Conservation (phyloP, 345 rosid species). For the Citrus reticulata region DNA sequence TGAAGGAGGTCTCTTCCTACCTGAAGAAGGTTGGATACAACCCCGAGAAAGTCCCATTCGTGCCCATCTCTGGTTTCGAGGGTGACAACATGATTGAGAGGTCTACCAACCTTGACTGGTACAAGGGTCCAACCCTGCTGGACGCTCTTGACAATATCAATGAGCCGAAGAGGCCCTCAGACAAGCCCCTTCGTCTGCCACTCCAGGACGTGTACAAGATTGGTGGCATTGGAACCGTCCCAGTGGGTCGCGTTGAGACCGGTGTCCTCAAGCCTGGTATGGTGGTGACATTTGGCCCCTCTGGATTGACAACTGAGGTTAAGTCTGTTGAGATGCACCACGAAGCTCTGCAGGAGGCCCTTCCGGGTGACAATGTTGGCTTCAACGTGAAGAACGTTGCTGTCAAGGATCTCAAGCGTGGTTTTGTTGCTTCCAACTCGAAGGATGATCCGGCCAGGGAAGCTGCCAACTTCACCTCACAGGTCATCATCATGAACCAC, state of each 20-base stretch:
- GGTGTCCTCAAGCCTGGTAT: conserved; percentile 29
- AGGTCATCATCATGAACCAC: conserved; percentile 65
- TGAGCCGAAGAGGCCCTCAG: conserved; percentile 33
- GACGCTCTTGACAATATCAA: conserved; percentile 43
- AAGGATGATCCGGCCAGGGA: conserved; percentile 43
- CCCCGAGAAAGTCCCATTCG: conserved; percentile 47
- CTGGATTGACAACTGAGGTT: conserved; percentile 30
- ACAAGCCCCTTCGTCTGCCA: conserved; percentile 29
- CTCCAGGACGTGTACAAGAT: conserved; percentile 30
- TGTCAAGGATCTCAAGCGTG: conserved; percentile 43
- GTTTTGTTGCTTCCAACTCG: conserved; percentile 38
- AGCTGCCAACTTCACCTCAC: conserved; percentile 43
- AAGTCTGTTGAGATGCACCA: conserved; percentile 37
- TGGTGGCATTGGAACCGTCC: conserved; percentile 34
- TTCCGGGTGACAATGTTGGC: conserved; percentile 36
- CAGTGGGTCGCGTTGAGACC: conserved; percentile 31
- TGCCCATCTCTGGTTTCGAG: conserved; percentile 51
- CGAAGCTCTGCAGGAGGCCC: conserved; percentile 32
- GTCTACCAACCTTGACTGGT: conserved; percentile 48
- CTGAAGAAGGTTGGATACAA: conserved; percentile 50
- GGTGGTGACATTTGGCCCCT: conserved; percentile 28
- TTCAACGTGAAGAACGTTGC: conserved; percentile 41
- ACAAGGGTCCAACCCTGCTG: conserved; percentile 45
- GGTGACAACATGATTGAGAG: conserved; percentile 58
- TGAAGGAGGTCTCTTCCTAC: conserved; percentile 50